A percentile compares a stretch with the other conserved stretches of the same genome.
Conservation (phyloP, 2,329 filamentous ascomycete species). For the Colletotrichum incanum region DNA sequence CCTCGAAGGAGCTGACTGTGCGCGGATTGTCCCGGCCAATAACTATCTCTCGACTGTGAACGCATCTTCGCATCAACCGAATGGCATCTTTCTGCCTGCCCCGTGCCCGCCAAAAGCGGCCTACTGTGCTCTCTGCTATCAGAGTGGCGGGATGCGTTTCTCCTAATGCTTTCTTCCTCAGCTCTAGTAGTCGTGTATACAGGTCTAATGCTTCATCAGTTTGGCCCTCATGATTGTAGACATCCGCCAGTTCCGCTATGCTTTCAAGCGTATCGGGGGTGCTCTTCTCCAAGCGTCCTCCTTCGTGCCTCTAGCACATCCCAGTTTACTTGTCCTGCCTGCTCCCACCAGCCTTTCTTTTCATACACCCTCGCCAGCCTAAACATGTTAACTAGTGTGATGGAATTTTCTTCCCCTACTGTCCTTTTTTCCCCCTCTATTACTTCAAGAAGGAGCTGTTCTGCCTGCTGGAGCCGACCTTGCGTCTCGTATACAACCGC, state of each 20-base stretch:
- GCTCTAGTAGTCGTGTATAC: neutral
- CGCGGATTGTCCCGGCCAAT: neutral
- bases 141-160: neutral
- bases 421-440: too few species aligned
- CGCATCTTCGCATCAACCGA: neutral
- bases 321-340: too few species aligned
- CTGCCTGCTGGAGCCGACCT: too few species aligned
- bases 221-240: neutral
- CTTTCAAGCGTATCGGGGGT: neutral
- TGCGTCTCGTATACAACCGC: too few species aligned
- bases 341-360: too few species aligned
- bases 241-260: neutral
- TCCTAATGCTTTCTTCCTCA: neutral
- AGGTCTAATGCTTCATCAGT: neutral
- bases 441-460: too few species aligned
- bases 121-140: neutral
- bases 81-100: neutral
- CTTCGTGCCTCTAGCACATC: too few species aligned
- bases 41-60: neutral
- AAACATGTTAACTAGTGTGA: too few species aligned
- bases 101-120: neutral
- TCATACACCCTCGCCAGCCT: too few species aligned
- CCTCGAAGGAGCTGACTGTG: neutral
- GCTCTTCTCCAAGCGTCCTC: neutral
- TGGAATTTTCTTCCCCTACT: too few species aligned